Evolutionary conservation across 2,329 filamentous ascomycete species (phyloP).

Genomic region (Graphilbum ipis-grandicollis): DNA sequence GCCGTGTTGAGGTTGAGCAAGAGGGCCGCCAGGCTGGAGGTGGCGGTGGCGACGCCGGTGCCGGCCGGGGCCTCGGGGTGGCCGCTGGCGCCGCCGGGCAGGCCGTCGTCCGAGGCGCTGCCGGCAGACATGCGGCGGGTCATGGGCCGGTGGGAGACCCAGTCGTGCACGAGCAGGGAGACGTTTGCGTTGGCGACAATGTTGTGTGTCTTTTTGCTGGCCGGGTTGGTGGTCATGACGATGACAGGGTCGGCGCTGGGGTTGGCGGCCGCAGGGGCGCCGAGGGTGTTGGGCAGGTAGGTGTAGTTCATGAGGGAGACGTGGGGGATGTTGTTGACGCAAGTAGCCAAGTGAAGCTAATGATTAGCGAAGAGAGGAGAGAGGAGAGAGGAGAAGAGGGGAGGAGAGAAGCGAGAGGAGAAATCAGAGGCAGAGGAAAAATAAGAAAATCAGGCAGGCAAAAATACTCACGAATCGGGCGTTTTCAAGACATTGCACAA

Average conservation of each 20-base stretch:
- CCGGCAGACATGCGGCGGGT: constrained; percentile 44
- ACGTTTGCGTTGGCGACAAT: constrained; percentile 72
- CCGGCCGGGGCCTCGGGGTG: not conserved
- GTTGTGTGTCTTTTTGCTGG: constrained; percentile 66
- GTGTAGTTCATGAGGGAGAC: constrained; percentile 99
- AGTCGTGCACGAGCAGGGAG: constrained; percentile 92
- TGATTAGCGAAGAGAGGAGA: not conserved
- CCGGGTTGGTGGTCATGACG: constrained; percentile 79
- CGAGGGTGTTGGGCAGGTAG: constrained; percentile 68
- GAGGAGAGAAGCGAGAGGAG: constrained; percentile 3
- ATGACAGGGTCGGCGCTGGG: constrained; percentile 54
- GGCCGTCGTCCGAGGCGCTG: constrained; percentile 28
- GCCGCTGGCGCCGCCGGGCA: not conserved
- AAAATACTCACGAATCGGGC: constrained; percentile 62
- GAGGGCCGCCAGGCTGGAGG: constrained; percentile 61
- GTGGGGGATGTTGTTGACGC: constrained; percentile 65
- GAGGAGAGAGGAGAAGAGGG: not conserved
- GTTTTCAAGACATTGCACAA: constrained; percentile 82
- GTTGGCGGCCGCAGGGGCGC: not conserved
- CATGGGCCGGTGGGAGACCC: constrained; percentile 80
- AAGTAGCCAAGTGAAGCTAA: constrained; percentile 90
- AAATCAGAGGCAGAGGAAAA: not conserved
- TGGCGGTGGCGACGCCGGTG: constrained; percentile 15
- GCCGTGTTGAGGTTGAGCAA: constrained; percentile 84
- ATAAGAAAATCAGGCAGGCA: constrained; percentile 2